Evolutionary conservation across 176 grass and related monocot species (phyloP).

Genomic region (Echinochloa phyllopogon): DNA sequence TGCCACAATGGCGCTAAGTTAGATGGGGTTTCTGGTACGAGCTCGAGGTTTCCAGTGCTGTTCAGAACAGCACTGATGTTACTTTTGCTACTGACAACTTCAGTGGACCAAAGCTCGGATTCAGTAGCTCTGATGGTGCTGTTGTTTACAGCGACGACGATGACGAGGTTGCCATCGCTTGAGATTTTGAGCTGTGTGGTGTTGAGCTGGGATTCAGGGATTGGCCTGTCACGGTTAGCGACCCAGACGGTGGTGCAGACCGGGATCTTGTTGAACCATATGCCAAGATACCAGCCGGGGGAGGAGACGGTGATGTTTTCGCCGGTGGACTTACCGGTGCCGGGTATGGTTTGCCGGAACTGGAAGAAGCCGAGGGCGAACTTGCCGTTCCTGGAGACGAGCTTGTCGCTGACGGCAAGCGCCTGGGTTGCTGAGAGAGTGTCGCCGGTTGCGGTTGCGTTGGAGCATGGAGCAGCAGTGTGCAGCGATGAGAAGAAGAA

Average conservation of each 20-base stretch:
- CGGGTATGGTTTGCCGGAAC: neutral
- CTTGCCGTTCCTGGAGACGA: conserved; percentile 38
- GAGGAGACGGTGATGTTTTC: neutral
- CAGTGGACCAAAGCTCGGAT: neutral
- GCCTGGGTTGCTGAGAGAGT: neutral
- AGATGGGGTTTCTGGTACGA: neutral
- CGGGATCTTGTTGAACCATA: conserved; percentile 14
- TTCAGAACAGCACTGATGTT: neutral
- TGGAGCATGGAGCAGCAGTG: neutral
- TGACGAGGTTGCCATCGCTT: neutral
- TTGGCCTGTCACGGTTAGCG: neutral
- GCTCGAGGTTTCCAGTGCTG: neutral
- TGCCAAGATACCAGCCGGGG: neutral
- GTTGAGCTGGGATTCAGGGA: neutral
- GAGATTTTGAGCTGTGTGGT: neutral
- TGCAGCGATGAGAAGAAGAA: neutral
- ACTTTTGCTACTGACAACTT: neutral
- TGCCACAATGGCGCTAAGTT: neutral
- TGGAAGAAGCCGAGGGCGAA: conserved; percentile 64
- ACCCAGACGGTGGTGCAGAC: neutral
- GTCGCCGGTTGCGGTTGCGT: neutral
- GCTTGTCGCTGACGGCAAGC: neutral
- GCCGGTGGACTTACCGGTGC: neutral
- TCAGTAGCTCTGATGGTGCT: neutral
- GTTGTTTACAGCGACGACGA: neutral